A percentile compares a stretch with the other conserved stretches of the same genome.
phyloP scores from a whole-genome alignment of 176 grass and related monocot species.

The Areca catechu region DNA sequence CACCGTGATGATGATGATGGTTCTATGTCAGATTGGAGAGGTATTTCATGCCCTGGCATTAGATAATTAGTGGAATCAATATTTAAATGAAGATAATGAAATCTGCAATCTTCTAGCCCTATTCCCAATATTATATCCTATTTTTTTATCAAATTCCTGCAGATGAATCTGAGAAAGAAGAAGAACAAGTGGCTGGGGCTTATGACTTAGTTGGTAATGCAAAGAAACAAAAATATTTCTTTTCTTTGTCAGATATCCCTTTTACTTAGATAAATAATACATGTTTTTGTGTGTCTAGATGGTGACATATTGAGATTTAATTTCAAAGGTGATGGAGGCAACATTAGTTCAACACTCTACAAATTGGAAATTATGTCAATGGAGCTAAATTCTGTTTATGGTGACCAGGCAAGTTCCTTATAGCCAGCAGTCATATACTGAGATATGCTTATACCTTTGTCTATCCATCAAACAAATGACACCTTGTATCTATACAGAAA shows the following conservation, averaged over 20 bases:
- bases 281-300: constrained; percentile 37
- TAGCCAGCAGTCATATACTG: too few relatives aligned
- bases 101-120: constrained; percentile 4
- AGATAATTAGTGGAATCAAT: not conserved
- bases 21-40: constrained; percentile 55
- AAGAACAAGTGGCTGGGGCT: constrained; percentile 27
- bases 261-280: constrained; percentile 13
- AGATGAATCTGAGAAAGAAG: constrained; percentile 44
- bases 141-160: constrained; percentile 15
- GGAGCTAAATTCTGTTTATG: constrained; percentile 76
- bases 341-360: constrained; percentile 59
- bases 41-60: constrained; percentile 17
- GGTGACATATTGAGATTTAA: constrained; percentile 44
- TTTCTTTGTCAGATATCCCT: not conserved
- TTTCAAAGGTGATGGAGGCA: constrained; percentile 25
- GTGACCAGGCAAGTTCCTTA: constrained; percentile 51
- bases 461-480: too few relatives aligned
- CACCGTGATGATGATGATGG: constrained; percentile 27
- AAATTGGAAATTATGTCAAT: constrained; percentile 80
- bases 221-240: constrained; percentile 5
- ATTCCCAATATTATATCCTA: not conserved
- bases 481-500: too few relatives aligned
- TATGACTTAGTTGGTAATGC: constrained; percentile 45
- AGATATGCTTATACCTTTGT: too few relatives aligned
- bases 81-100: too few relatives aligned